Percentiles rank a stretch among this genome's conserved stretches.
Conservation (phyloP, 345 rosid genomes). For the Sisymbrium irio region DNA sequence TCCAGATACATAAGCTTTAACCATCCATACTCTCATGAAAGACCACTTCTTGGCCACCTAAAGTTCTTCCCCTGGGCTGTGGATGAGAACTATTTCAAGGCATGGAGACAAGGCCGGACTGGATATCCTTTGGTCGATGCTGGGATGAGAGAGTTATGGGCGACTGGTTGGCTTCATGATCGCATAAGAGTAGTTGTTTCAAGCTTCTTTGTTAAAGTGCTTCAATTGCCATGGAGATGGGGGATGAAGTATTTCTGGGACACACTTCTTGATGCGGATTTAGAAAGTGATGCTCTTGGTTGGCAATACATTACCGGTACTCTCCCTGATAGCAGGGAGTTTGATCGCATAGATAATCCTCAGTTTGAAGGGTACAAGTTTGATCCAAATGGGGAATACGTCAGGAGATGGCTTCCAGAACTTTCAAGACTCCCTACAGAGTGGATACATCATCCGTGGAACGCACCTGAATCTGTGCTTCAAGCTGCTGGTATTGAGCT, state of each 20-base stretch:
- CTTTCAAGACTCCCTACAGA: constrained; percentile 95
- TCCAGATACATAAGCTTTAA: constrained; percentile 92
- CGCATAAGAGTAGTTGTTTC: constrained; percentile 95
- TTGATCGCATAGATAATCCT: constrained; percentile 92
- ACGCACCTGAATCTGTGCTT: constrained; percentile 86
- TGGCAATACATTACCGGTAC: constrained; percentile 98
- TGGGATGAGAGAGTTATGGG: constrained; percentile 99
- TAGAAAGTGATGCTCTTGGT: constrained; percentile 97
- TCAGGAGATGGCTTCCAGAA: constrained; percentile 97
- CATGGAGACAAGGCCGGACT: constrained; percentile 98
- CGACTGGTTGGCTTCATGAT: constrained; percentile 95
- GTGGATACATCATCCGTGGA: constrained; percentile 99
- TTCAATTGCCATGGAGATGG: constrained; percentile 99
- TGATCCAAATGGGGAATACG: constrained; percentile 93
- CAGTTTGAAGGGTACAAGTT: constrained; percentile 95
- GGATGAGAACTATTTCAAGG: constrained; percentile 84
- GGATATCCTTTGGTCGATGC: constrained; percentile 99
- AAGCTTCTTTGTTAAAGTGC: constrained; percentile 95
- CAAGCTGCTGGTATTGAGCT: constrained; percentile 98
- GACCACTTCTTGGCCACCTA: constrained; percentile 91
- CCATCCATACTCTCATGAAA: constrained; percentile 91
- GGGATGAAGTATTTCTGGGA: constrained; percentile 99
- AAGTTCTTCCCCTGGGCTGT: constrained; percentile 94
- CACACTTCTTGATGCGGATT: constrained; percentile 91
- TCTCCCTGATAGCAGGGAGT: constrained; percentile 86